A percentile compares a stretch with the other conserved stretches of the same genome.
Conservation (phyloP, 345 rosid genomes). For the Alliaria petiolata region DNA sequence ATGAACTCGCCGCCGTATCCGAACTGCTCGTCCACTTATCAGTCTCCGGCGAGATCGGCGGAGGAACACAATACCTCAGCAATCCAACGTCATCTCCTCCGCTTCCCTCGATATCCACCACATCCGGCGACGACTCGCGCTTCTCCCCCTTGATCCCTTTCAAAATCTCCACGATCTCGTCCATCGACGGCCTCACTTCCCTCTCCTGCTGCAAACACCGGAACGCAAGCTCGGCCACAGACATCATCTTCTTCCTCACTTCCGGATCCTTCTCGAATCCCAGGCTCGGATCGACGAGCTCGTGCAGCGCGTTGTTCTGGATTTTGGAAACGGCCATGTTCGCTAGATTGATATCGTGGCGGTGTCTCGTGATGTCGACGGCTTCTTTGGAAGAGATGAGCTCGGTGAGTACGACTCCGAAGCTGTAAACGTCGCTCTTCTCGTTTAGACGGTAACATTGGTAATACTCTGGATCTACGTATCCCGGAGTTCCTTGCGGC, state of each 20-base stretch:
- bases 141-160: constrained; percentile 38
- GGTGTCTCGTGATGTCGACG: constrained; percentile 63
- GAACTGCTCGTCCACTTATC: constrained; percentile 64
- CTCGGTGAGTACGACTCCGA: constrained; percentile 80
- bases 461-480: constrained; percentile 83
- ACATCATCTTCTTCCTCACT: constrained; percentile 40
- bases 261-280: constrained; percentile 50
- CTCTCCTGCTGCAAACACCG: constrained; percentile 76
- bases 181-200: constrained; percentile 75
- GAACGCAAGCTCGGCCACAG: constrained; percentile 69
- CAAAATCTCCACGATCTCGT: constrained; percentile 53
- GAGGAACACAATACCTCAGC: constrained; percentile 40
- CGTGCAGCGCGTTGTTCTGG: constrained; percentile 56
- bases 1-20: constrained; percentile 23
- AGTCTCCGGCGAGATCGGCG: constrained; percentile 45
- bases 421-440: constrained; percentile 91
- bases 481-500: constrained; percentile 97
- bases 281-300: constrained; percentile 63
- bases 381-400: constrained; percentile 64
- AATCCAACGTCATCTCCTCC: constrained; percentile 49
- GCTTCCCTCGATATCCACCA: constrained; percentile 31
- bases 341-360: constrained; percentile 64
- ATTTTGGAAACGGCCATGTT: constrained; percentile 74
- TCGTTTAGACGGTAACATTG: constrained; percentile 74
- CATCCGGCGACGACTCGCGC: constrained; percentile 34